phyloP scores from a whole-genome alignment of 805 yeast genomes.

The Pichia kluyveri region DNA sequence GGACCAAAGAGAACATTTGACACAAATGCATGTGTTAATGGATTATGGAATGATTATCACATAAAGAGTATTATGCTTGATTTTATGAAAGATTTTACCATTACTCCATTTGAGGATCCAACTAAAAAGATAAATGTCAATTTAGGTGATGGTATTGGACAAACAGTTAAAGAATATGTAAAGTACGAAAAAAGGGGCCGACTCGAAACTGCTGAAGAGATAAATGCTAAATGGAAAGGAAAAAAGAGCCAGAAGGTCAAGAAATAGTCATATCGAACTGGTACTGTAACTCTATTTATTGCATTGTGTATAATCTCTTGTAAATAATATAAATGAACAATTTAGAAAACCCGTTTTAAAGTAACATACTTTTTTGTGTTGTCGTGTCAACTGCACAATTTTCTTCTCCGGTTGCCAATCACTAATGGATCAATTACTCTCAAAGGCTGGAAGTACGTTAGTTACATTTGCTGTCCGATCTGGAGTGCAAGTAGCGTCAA shows the following conservation, averaged over 20 bases:
- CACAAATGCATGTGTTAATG: constrained; percentile 36
- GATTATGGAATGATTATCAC: constrained; percentile 46
- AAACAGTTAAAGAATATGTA: constrained; percentile 45
- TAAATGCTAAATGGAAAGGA: constrained; percentile 53
- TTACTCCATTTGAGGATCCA: constrained; percentile 22
- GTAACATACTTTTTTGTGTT: too few species aligned
- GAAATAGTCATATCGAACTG: too few species aligned
- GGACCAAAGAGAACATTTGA: constrained; percentile 27
- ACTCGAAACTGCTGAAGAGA: constrained; percentile 56
- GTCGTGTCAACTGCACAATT: too few species aligned
- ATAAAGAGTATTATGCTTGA: constrained; percentile 46
- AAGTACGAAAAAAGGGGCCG: constrained; percentile 48
- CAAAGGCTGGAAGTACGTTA: constrained; percentile 62
- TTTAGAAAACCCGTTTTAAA: too few species aligned
- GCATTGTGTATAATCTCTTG: too few species aligned
- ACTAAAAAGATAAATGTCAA: constrained; percentile 25
- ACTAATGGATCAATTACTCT: constrained; percentile 31
- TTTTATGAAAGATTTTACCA: constrained; percentile 35
- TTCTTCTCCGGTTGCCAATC: too few species aligned
- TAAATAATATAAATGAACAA: too few species aligned
- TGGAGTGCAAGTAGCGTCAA: constrained; percentile 65
- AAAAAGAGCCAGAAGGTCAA: constrained; percentile 22
- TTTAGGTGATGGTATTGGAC: constrained; percentile 74
- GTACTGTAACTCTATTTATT: too few species aligned
- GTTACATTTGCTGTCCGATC: constrained; percentile 74